These are phyloP conservation scores for Fusarium decemcellulare DNA, from an alignment of 2,329 filamentous ascomycete species.

Conservation along the genomic window DNA sequence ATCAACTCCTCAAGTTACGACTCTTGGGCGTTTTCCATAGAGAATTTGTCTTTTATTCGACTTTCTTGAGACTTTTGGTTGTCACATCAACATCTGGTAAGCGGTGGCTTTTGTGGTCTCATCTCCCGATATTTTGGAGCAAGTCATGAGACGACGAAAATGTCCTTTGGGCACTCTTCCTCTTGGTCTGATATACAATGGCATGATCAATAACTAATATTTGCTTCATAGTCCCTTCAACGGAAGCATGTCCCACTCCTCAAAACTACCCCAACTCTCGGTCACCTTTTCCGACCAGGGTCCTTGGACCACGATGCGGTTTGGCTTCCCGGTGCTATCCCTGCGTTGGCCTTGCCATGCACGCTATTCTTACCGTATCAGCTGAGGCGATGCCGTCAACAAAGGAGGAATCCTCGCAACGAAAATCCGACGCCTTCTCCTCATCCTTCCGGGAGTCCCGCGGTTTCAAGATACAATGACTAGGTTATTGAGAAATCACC, in stretches of 20 bases:
- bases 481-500: neutral
- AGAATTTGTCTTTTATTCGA: no score
- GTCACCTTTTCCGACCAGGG: slow-evolving; percentile 3
- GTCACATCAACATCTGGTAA: no score
- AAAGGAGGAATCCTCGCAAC: neutral
- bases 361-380: slow-evolving; percentile 7
- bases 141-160: neutral
- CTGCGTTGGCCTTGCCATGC: neutral
- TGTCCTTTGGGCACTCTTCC: neutral
- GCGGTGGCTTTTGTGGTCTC: no score
- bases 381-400: neutral
- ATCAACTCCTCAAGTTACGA: no score
- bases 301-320: neutral
- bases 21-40: no score
- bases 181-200: no score
- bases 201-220: no score
- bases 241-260: neutral
- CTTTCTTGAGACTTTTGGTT: no score
- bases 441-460: neutral
- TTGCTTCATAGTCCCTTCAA: neutral
- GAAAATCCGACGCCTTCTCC: neutral
- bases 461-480: neutral
- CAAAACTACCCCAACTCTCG: neutral
- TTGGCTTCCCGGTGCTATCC: neutral
- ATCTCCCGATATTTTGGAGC: no score